These are phyloP conservation scores for Fistulinella staudtii DNA, from an alignment of 1,284 basidiomycete species.

Conservation along the genomic window DNA sequence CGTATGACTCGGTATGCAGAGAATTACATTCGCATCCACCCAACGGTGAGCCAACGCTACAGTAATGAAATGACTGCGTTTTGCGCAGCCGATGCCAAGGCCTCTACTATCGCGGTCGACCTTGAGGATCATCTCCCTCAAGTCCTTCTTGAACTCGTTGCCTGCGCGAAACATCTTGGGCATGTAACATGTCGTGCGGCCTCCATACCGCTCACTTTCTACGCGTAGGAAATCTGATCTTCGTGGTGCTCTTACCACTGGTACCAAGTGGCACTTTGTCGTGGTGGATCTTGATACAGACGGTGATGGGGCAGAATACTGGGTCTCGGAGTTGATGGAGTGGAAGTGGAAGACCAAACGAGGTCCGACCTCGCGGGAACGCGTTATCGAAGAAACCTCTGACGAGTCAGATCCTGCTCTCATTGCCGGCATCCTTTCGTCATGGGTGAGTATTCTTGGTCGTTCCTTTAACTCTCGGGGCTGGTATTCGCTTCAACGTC, in stretches of 20 bases:
- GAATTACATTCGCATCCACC: not conserved
- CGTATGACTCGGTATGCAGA: not conserved
- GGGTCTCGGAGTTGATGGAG: not conserved
- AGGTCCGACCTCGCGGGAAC: not conserved
- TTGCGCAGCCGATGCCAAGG: not conserved
- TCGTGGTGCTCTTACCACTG: constrained; percentile 1
- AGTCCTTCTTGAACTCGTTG: not conserved
- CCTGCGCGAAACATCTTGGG: not conserved
- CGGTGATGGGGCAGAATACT: not conserved
- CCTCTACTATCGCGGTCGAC: not conserved
- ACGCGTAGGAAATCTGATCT: constrained; percentile 1
- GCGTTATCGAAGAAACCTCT: not conserved
- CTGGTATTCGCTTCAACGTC: not conserved
- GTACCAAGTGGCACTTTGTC: not conserved
- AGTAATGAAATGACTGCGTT: not conserved
- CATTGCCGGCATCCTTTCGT: constrained; percentile 1
- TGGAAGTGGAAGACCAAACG: not conserved
- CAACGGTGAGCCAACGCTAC: not conserved
- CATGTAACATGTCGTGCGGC: not conserved
- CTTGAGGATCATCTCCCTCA: not conserved
- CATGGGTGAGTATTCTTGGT: not conserved
- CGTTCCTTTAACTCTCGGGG: not conserved
- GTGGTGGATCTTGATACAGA: not conserved
- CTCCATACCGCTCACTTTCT: not conserved
- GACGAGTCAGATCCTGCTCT: not conserved